Evolutionary conservation across 805 yeast species (phyloP), one percentile per base, ranked within the genome.

Genomic region (Saccharomycopsis schoenii): DNA sequence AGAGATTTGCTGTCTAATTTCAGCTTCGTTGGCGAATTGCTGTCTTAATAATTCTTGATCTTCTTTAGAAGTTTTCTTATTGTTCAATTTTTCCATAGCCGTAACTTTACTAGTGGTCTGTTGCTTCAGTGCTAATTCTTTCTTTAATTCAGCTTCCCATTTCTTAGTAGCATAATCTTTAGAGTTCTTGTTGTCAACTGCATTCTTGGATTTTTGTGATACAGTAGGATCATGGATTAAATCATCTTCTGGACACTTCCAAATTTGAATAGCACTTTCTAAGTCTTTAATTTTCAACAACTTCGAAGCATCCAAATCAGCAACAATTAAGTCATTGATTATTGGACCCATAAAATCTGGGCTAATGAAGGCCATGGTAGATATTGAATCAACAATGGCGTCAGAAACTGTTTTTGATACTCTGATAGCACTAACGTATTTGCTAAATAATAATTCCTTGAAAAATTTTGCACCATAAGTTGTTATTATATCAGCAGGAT

Each of bases 71-170:
- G 85, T 75, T 68, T 87, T 88, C 72, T 80, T 84, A 12, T 24
- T 47, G 21, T 47, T 47, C 11, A 47, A 47, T 47, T 25, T 47
- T 2, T 47, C 52, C 4, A 47, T 47, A 10, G 52, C 52, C 21
- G 10, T 47, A 5, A 47, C 52, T n/a, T 47, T 47, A 11, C 11
- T 15, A 24, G 67, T 59, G 47, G 61, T 67, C 12, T 59, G 62
- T n/a, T 69, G 66, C 64, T 80, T 78, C 70, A 84, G 84, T 59
- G 78, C 77, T 42, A 91, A 76, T 68, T 90, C 93, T 64, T 83
- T 83, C 67, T 93, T 83, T 39, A 94, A 80, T 58, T 81, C 81
- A 66, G 86, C 91, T 69, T 94, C 99, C 98, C 98, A 93, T 70
- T 89, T 84, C 62, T 81, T 74, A 1, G 92, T 87, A 67, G 87